Base-by-base conservation (phyloP, 331 rosid species). In the Telfairia occidentalis region DNA sequence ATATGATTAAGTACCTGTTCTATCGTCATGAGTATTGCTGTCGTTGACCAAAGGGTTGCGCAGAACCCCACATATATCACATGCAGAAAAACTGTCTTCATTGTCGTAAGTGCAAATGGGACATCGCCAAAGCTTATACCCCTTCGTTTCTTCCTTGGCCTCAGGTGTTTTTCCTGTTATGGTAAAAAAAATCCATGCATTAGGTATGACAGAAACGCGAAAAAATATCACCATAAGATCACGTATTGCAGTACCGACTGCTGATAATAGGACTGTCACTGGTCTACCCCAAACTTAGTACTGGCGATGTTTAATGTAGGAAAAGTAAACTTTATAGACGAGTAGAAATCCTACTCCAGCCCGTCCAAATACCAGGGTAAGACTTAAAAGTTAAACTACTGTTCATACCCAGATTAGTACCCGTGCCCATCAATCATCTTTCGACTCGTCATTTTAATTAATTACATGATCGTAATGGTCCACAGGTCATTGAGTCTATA, bases 11-110 rank as follows among this genome's bases (percentile, higher is more conserved):
- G 57, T 90, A 95, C 98, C 98, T 89, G 86, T 64, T 90, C 83
- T 72, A 45, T 80, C 78, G 49, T 65, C 81, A 42, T 32, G 32
- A 55, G 83, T 75, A 70, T 81, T 52, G 60, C 82, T 82, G 38
- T 7, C 32, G 78, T 46, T 75, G 57, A 40, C 76, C 77, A 63
- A 74, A 60, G 96, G 89, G n/a, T 59, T 63, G 53, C 90, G 97
- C 43, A 92, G 75, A 86, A 92, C 96, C 79, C 96, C 99, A 30
- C 98, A 95, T 72, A 95, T 88, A 85, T 95, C 96, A 75, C 98
- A 95, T 0, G 76, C 85, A 75, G 81, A 76, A 88, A 88, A 75
- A 76, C 84, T 77, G 72, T 90, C 93, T 5, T 91, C 96, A 16
- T 91, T 95, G 80, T 95, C 97, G 24, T 91, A 91, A 8, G 96